phyloP scores from a whole-genome alignment of 257 asterid genomes.

The Apocynum venetum region DNA sequence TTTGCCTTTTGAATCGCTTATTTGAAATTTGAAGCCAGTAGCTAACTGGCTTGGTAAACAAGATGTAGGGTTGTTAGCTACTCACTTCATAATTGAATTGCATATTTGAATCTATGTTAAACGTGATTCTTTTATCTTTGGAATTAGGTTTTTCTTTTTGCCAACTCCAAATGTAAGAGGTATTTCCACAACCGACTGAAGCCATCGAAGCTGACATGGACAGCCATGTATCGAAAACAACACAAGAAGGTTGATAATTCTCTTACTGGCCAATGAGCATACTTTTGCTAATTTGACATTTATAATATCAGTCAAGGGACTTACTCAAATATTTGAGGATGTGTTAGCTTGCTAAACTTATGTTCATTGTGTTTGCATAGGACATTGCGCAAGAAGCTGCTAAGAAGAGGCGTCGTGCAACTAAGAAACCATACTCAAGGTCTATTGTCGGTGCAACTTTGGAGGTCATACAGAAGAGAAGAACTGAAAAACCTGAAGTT shows the following conservation, averaged over 20 bases:
- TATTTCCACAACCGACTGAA: constrained; percentile 81
- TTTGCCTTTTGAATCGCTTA: neutral
- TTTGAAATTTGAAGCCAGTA: neutral
- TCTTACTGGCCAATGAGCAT: neutral
- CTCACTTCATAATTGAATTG: neutral
- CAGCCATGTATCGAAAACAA: constrained; percentile 84
- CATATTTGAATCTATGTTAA: neutral
- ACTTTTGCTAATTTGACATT: neutral
- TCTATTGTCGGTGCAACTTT: constrained; percentile 90
- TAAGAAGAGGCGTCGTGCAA: constrained; percentile 79
- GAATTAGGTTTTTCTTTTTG: constrained; percentile 69
- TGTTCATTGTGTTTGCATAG: constrained; percentile 18
- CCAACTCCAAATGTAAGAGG: constrained; percentile 82
- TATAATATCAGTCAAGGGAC: neutral
- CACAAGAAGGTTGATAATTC: constrained; percentile 59
- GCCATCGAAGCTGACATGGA: constrained; percentile 88
- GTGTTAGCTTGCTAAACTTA: neutral
- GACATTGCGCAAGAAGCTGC: constrained; percentile 82
- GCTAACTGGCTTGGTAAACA: neutral
- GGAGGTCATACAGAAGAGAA: constrained; percentile 81
- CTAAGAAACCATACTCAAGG: constrained; percentile 83
- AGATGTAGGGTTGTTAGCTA: neutral
- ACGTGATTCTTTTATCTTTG: neutral
- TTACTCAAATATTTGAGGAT: neutral
- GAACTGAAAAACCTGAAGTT: constrained; percentile 82